Evolutionary conservation across 2,329 filamentous ascomycete species (phyloP), one percentile per base, ranked within the genome.

Genomic region (Penicillium sp.): DNA sequence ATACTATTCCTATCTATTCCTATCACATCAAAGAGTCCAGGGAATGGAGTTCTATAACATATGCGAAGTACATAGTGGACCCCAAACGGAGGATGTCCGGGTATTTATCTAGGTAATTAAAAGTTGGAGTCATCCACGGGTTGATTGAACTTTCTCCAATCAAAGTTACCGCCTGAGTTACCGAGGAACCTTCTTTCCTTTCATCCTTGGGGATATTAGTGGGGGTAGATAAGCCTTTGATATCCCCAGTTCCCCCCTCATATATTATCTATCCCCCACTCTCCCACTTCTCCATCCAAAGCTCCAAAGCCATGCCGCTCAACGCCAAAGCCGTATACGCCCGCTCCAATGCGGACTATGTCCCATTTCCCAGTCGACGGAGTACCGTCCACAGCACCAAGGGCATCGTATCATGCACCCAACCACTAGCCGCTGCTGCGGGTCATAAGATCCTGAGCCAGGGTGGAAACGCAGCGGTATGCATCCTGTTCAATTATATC

Each of bases 321-420:
- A 72, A 72, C 54, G 65, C 72, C 13, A 69, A 68, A 51, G 70
- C 77, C 47, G 68, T 81, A 45, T 78, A 77, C 56, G 72, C 77
- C 28, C 69, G 72, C 46, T 62, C 63, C 21, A 70, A 77, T 39
- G 70, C 75, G 8, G 69, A 74, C 33, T 67, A 66, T 45, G 58
- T 59, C 42, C 63, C 64, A 3, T 70, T 70, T 44, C 46, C 87
- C 9, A 94, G 88, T 60, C 81, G 91, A 34, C 78, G 93, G 55
- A 96, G 91, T 60, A 89, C 95, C 12, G 88, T 97, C 12, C 90
- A 97, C 67, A 95, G 88, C 67, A 90, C 87, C 5, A 85, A 90
- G 62, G 91, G 89, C 40, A 95, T 97, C 51, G 87, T 97, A 42
- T 80, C 90, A 10, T 94, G 86, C 65, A 87, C 88, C 1, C 91